Base-by-base conservation (phyloP, 495 filamentous ascomycete species). In the Hypoxylon crocopeplum region DNA sequence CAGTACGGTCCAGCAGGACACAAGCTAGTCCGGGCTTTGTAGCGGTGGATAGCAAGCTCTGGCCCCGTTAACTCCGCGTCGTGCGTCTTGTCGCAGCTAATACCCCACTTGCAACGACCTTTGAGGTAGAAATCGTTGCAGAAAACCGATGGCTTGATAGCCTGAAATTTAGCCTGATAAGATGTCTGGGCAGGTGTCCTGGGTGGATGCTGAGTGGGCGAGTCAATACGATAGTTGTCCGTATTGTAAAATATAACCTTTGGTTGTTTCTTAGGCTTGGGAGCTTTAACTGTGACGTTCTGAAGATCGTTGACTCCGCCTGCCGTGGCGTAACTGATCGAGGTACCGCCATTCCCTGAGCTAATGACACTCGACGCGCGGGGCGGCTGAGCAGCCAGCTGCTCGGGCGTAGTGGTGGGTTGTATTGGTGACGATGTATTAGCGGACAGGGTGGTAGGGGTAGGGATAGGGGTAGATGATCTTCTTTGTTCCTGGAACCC, bases 91-190 rank as follows among this genome's bases (percentile, higher is more conserved):
- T 70, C 68, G 38, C 68, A 70, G 21, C 66, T 54, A n/a, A 64
- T 34, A 20, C 68, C 68, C 62, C 68, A 62, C 45, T 66, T 68
- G 36, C 68, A 70, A 5, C 49, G 48, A 2, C 68, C 68, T 38
- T 70, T 70, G 22, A 70, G 68, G 42, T 70, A 70, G 45, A 48
- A 51, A 39, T 70, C 68, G 59, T 70, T 70, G 37, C 68, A 70
- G 32, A 70, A 70, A 27, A 68, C 68, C 2, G 56, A 47, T 5
- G 68, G 68, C 8, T 70, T 70, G 32, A 66, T 66, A 7, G 47
- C 5, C 29, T 70, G 68, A 36, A 70, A 70, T 44, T 70, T 70
- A 30, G 53, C 57, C 30, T 70, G 68, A 30, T 70, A 70, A 22
- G 68, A 39, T 10, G 58, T 29, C 40, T 70, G 68, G 11, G 68